Conservation (phyloP, 179 eudicot species). For the Actinidia polygama region DNA sequence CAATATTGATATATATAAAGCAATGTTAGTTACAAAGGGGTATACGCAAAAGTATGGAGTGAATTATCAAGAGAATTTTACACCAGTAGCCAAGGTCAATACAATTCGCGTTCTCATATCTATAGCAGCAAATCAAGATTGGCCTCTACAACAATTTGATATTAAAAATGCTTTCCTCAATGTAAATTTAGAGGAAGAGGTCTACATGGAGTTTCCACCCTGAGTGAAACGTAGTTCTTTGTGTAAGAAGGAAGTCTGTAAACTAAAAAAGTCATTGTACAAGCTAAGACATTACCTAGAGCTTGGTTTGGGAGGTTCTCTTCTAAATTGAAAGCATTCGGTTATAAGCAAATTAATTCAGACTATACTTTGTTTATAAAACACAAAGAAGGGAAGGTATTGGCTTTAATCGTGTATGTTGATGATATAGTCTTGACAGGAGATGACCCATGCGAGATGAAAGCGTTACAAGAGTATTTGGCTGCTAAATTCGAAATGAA, state of each 20-base stretch:
- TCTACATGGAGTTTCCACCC: too few relatives aligned
- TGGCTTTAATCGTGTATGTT: background rate
- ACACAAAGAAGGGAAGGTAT: background rate
- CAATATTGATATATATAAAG: background rate
- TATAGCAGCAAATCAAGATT: background rate
- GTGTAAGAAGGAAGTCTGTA: background rate
- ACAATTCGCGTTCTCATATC: background rate
- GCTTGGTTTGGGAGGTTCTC: slow-evolving; percentile 2
- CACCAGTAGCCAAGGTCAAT: background rate
- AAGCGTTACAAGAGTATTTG: background rate
- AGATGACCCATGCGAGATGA: background rate
- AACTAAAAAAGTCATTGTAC: background rate
- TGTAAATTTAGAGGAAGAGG: slow-evolving; percentile 4
- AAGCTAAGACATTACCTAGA: background rate
- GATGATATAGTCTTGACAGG: too few relatives aligned
- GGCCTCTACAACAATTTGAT: background rate
- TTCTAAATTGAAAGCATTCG: background rate
- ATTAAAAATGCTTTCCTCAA: background rate
- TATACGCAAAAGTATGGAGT: background rate
- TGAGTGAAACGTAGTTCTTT: background rate
- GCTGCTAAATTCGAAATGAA: background rate
- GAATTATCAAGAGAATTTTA: background rate
- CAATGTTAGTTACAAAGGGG: background rate
- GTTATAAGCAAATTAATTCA: background rate
- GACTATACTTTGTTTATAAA: background rate